Percentiles rank a stretch among this genome's conserved stretches.
Evolutionary conservation across 2,329 filamentous ascomycete genomes (phyloP).

Genomic region (Nigrospora oryzae): DNA sequence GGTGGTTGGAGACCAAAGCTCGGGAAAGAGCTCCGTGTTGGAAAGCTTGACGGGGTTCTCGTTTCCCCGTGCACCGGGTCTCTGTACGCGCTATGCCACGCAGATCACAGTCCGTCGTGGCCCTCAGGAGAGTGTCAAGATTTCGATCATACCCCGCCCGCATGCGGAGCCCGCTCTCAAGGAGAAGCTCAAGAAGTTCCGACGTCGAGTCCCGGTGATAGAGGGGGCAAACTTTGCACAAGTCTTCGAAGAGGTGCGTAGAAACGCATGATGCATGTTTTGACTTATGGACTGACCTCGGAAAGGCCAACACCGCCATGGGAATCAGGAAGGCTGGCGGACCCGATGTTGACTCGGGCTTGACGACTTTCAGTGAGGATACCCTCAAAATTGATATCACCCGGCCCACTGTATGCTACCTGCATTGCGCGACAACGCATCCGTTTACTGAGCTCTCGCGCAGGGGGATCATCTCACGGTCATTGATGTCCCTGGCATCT

Average conservation of each 20-base stretch:
- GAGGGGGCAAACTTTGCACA: not conserved
- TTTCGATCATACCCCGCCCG: conserved; percentile 4
- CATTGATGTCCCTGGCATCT: conserved; percentile 7
- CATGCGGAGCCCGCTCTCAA: not conserved
- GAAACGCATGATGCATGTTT: not conserved
- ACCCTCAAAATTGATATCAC: conserved; percentile 9
- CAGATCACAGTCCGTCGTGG: conserved; percentile 10
- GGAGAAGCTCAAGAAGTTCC: not conserved
- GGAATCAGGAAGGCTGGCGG: not conserved
- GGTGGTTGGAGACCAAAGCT: conserved; percentile 67
- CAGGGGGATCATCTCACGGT: conserved; percentile 5
- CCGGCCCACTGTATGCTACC: conserved; percentile 3
- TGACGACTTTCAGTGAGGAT: conserved; percentile 5
- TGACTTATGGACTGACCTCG: not conserved
- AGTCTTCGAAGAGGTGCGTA: not conserved
- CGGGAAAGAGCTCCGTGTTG: conserved; percentile 66
- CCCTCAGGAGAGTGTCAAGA: not conserved
- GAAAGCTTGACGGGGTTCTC: conserved; percentile 38
- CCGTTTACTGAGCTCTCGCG: not conserved
- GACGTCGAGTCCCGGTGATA: not conserved
- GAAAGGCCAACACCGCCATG: conserved; percentile 4
- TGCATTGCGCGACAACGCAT: accelerated
- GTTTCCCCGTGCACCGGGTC: conserved; percentile 11
- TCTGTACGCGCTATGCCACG: conserved; percentile 18
- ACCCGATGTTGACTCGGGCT: not conserved